Evolutionary conservation across 169 alveolate species (phyloP).

Genomic region (Plasmodium reichenowi): DNA sequence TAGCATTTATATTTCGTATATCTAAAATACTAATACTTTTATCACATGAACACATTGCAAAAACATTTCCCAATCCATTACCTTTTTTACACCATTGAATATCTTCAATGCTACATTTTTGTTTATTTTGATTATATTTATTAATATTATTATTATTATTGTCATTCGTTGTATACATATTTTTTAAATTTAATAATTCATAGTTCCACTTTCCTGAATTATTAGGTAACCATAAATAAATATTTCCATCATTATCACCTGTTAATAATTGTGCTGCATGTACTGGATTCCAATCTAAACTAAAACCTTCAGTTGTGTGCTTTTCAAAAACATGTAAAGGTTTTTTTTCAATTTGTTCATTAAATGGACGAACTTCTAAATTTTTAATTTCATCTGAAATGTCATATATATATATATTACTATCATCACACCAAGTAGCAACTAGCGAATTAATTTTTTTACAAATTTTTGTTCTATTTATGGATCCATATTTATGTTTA

Average conservation of each 20-base stretch:
- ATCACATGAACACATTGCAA: conserved; percentile 82
- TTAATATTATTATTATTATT: neutral
- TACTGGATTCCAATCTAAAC: conserved; percentile 83
- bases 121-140: neutral
- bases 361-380: conserved; percentile 28
- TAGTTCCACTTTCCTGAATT: conserved; percentile 35
- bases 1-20: conserved; percentile 8
- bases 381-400: conserved; percentile 34
- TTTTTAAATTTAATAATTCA: neutral
- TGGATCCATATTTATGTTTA: conserved; percentile 46
- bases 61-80: conserved; percentile 74
- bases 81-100: conserved; percentile 81
- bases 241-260: conserved; percentile 82
- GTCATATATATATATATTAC: conserved; percentile 57
- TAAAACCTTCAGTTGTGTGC: conserved; percentile 86
- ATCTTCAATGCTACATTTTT: conserved; percentile 78
- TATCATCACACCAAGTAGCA: conserved; percentile 72
- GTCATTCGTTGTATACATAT: no score
- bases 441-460: conserved; percentile 62
- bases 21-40: conserved; percentile 76
- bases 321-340: conserved; percentile 46
- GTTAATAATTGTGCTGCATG: conserved; percentile 81
- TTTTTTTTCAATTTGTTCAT: conserved; percentile 13
- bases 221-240: conserved; percentile 81
- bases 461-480: conserved; percentile 34